Base-by-base conservation (phyloP, 106 monocot genomes). In the Platanthera guangdongensis region DNA sequence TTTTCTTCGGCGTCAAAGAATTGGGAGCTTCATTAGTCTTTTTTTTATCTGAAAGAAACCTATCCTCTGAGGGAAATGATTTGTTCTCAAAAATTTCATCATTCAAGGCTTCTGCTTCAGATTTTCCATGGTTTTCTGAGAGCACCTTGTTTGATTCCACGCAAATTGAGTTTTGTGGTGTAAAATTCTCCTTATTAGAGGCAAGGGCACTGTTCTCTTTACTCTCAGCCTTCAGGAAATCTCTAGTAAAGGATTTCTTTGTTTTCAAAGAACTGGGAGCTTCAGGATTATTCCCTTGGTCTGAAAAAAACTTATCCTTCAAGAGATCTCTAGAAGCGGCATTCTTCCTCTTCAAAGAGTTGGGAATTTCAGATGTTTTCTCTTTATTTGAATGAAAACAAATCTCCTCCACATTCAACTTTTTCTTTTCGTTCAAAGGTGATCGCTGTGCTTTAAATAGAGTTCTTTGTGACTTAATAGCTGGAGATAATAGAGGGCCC, bases 331-430 rank as follows among this genome's bases (percentile, higher is more conserved):
- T 39, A 39, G 39, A 39, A 39, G 39, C 3, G 39, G 39, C 39
- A 39, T 39, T 39, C 39, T 39, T 39, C 39, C 2, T 39, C 39
- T 39, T 39, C 39, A 39, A 39, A 39, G 39, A 39, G 39, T 39
- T 39, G 39, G 39, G 39, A 39, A 39, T 3, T 39, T 39, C 39
- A 39, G 39, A 39, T 39, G 39, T 39, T 46, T 75, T 85, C 54
- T 85, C 88, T 51, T 83, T 80, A 50, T 85, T 78, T 2, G 82
- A 81, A 80, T 6, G 19, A 51, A 75, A 83, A 8, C 45, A 16
- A 10, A 59, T 80, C 21, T 71, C 60, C 51, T 64, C 52, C 1
- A 49, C 65, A 14, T 68, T 49, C 75, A 51, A 68, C 52, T 0
- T 12, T 4, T 63, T 74, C 63, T 74, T 74, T 74, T 48, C 51